These are phyloP conservation scores for Boletellus emodensis DNA, from an alignment of 768 basidiomycete genomes.

Conservation along the genomic window DNA sequence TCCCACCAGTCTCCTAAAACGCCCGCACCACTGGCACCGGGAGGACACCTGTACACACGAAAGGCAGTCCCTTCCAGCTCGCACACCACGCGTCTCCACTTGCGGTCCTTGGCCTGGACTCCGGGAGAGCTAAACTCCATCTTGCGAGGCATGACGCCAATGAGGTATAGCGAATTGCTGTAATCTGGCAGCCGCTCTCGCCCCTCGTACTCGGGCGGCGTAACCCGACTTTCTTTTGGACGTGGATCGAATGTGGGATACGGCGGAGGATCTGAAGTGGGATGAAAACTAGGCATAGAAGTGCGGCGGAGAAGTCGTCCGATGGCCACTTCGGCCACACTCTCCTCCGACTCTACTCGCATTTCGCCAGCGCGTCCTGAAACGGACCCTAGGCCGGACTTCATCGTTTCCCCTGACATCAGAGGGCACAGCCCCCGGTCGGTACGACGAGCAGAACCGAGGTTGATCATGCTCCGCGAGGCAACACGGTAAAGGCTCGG, in stretches of 20 bases:
- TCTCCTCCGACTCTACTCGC: slow-evolving; percentile 18
- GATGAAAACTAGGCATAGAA: slow-evolving; percentile 68
- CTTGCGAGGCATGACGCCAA: slow-evolving; percentile 82
- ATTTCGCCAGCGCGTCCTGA: slow-evolving; percentile 10
- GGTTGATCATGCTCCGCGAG: slow-evolving; percentile 63
- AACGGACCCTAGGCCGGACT: slow-evolving; percentile 11
- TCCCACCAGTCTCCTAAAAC: slow-evolving; percentile 77
- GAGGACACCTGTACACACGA: slow-evolving; percentile 61
- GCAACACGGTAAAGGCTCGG: slow-evolving; percentile 55
- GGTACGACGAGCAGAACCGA: slow-evolving; percentile 34
- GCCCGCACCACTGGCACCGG: slow-evolving; percentile 42
- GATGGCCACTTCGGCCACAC: slow-evolving; percentile 27
- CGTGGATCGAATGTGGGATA: slow-evolving; percentile 50
- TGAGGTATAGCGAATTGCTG: slow-evolving; percentile 75
- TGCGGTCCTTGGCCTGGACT: slow-evolving; percentile 82
- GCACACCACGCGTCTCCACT: slow-evolving; percentile 86
- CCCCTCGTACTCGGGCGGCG: slow-evolving; percentile 78
- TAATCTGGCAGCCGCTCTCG: slow-evolving; percentile 76
- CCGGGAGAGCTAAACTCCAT: slow-evolving; percentile 89
- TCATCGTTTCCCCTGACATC: slow-evolving; percentile 14
- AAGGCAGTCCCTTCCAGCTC: slow-evolving; percentile 92
- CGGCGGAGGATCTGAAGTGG: slow-evolving; percentile 59
- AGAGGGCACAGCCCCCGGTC: slow-evolving; percentile 19
- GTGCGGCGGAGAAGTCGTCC: slow-evolving; percentile 51
- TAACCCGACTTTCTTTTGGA: slow-evolving; percentile 18